Evolutionary conservation across 2,329 filamentous ascomycete species (phyloP).

Genomic region (Sporothrix globosa): DNA sequence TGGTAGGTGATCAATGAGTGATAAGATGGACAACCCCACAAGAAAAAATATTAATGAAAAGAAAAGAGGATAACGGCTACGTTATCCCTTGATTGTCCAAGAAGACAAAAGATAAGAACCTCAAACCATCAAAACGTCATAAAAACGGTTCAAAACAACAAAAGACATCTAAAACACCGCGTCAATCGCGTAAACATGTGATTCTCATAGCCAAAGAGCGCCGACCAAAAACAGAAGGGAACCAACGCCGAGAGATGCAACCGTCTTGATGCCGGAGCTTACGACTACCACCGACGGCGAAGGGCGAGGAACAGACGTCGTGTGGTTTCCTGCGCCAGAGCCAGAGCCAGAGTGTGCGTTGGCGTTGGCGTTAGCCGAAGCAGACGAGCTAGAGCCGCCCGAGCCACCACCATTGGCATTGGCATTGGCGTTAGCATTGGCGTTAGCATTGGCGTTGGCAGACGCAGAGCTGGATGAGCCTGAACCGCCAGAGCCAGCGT

Average conservation of each 20-base stretch:
- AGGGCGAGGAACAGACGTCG: not conserved
- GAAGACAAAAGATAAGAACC: not conserved
- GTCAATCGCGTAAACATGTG: not conserved
- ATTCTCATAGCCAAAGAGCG: conserved; percentile 30
- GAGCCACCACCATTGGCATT: not conserved
- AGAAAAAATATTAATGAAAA: not conserved
- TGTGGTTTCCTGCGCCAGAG: conserved; percentile 22
- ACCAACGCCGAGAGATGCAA: conserved; percentile 28
- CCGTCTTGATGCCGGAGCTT: conserved; percentile 33
- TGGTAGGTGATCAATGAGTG: not conserved
- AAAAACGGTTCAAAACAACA: not conserved
- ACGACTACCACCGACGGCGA: conserved; percentile 22
- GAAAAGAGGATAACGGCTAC: not conserved
- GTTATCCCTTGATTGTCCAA: conserved; percentile 13
- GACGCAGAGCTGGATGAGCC: not conserved
- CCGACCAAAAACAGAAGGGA: conserved; percentile 30
- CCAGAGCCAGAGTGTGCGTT: not conserved
- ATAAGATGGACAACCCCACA: not conserved
- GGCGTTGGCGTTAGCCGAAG: not conserved
- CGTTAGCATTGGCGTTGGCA: not conserved
- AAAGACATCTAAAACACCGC: conserved; percentile 8
- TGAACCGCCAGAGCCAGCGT: conserved; percentile 10
- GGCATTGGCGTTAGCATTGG: conserved; percentile 16
- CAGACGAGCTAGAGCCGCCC: conserved; percentile 1
- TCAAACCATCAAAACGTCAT: not conserved